Percentiles rank a stretch among this genome's conserved stretches.
These are phyloP conservation scores for Tolypocladium ophioglossoides DNA, from an alignment of 2,329 filamentous ascomycete genomes.

Conservation along the genomic window DNA sequence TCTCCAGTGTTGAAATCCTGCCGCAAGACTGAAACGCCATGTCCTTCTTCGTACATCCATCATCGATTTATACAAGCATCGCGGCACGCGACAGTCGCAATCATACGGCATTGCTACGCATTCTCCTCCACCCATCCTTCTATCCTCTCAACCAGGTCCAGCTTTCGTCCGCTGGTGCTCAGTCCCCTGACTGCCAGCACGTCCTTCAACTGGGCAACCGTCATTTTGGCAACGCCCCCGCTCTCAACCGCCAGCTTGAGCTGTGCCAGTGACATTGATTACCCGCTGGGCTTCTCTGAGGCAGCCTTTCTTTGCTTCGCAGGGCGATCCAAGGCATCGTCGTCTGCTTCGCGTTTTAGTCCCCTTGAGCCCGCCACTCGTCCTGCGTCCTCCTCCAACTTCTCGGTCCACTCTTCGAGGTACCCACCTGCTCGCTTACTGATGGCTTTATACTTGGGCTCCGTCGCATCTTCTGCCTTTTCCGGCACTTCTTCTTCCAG, in stretches of 20 bases:
- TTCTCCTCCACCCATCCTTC: constrained; percentile 47
- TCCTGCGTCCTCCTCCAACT: constrained; percentile 47
- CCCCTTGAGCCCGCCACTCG: constrained; percentile 26
- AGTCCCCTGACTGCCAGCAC: constrained; percentile 36
- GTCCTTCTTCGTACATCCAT: neutral
- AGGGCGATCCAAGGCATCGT: constrained; percentile 27
- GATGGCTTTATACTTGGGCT: constrained; percentile 79
- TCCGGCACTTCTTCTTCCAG: constrained; percentile 85
- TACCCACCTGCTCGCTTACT: constrained; percentile 77
- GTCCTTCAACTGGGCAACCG: constrained; percentile 41
- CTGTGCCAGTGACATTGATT: constrained; percentile 32
- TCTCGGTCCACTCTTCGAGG: constrained; percentile 64
- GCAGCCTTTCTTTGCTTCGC: constrained; percentile 34
- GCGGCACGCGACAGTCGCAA: no score
- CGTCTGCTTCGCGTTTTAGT: constrained; percentile 42
- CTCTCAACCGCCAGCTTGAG: constrained; percentile 33
- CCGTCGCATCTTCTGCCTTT: constrained; percentile 62
- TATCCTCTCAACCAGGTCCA: constrained; percentile 42
- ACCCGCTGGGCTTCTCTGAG: constrained; percentile 20
- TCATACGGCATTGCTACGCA: neutral
- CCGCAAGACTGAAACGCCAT: neutral
- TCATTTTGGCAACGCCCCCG: constrained; percentile 40
- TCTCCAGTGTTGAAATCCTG: no score
- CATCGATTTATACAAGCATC: neutral
- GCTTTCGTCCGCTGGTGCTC: constrained; percentile 40